These are phyloP conservation scores for Pestalotiopsis sp. DNA, from an alignment of 2,329 filamentous ascomycete genomes.

Conservation along the genomic window DNA sequence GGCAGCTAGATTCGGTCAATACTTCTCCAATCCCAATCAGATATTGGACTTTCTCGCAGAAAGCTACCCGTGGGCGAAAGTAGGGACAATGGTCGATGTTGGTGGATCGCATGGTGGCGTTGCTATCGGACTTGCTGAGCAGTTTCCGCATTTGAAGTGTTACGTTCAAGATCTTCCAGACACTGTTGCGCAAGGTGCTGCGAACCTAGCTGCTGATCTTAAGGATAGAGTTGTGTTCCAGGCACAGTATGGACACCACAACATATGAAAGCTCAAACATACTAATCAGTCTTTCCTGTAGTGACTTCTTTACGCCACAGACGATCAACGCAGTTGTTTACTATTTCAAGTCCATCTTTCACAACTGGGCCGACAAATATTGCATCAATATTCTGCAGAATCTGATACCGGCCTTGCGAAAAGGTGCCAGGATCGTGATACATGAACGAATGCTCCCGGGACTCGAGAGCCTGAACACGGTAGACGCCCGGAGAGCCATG, in stretches of 20 bases:
- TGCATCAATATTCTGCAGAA: constrained; percentile 32
- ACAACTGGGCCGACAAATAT: constrained; percentile 50
- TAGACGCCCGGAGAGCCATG: constrained; percentile 24
- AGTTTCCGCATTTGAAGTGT: constrained; percentile 36
- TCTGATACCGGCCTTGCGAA: neutral
- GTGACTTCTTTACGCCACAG: constrained; percentile 29
- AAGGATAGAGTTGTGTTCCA: neutral
- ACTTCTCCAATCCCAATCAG: constrained; percentile 19
- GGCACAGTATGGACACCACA: constrained; percentile 13
- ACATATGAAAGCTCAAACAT: constrained; percentile 13
- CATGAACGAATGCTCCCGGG: constrained; percentile 19
- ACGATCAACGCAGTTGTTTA: constrained; percentile 39
- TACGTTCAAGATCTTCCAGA: constrained; percentile 32
- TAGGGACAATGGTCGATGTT: constrained; percentile 52
- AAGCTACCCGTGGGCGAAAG: constrained; percentile 24
- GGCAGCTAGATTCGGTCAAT: constrained; percentile 18
- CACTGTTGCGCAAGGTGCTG: constrained; percentile 15
- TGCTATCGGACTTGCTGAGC: constrained; percentile 53
- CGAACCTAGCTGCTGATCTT: constrained; percentile 17
- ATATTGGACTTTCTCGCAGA: constrained; percentile 20
- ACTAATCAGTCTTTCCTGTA: constrained; percentile 2
- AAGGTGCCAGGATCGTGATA: constrained; percentile 16
- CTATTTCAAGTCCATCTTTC: constrained; percentile 50
- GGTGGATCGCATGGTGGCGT: constrained; percentile 64
- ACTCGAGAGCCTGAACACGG: constrained; percentile 15